Percentiles rank a stretch among this genome's conserved stretches.
phyloP scores from a whole-genome alignment of 2,329 filamentous ascomycete species.

The Apiospora hydei region DNA sequence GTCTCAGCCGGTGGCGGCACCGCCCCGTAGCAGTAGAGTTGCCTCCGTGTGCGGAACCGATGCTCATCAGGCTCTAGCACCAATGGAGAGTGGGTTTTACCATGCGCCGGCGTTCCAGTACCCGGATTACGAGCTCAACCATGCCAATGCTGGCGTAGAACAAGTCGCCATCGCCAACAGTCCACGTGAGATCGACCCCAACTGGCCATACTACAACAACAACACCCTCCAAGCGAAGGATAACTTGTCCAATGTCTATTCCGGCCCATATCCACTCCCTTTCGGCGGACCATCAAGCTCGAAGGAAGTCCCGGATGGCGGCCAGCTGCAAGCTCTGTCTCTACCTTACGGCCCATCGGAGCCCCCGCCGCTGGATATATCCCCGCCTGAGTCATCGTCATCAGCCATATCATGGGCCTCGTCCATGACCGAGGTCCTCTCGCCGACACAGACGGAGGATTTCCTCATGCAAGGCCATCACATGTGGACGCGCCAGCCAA shows the following conservation, averaged over 20 bases:
- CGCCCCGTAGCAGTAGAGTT: not conserved
- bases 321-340: not conserved
- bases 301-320: not conserved
- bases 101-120: not conserved
- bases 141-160: not conserved
- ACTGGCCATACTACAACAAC: not conserved
- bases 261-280: not conserved
- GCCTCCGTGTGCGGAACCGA: not conserved
- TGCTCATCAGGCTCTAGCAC: not conserved
- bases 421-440: constrained; percentile 41
- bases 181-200: not conserved
- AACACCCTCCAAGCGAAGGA: not conserved
- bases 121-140: not conserved
- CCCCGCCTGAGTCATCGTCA: not conserved
- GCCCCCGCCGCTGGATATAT: not conserved
- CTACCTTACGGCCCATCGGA: not conserved
- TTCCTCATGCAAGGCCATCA: constrained; percentile 30
- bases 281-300: not conserved
- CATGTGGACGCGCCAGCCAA: constrained; percentile 33
- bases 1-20: not conserved
- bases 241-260: not conserved
- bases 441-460: constrained; percentile 40
- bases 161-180: constrained; percentile 8
- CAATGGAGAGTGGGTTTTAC: not conserved
- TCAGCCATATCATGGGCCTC: constrained; percentile 33